Evolutionary conservation across 1,284 basidiomycete genomes (phyloP).

Genomic region (Apiotrichum akiyoshidainum): DNA sequence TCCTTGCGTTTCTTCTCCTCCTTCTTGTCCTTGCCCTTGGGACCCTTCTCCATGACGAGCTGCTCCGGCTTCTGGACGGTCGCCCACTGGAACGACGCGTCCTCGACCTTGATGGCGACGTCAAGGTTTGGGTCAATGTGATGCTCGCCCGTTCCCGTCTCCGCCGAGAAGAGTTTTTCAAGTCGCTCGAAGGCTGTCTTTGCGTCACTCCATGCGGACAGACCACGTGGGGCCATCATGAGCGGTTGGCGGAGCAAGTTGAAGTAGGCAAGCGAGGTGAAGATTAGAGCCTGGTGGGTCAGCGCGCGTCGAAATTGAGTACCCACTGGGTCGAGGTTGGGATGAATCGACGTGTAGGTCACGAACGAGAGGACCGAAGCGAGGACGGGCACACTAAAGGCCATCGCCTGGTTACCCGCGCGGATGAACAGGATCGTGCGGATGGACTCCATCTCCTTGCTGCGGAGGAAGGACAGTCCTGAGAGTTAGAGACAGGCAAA

Average conservation of each 20-base stretch:
- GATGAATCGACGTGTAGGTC: constrained; percentile 61
- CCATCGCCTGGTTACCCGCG: constrained; percentile 56
- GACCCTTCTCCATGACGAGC: background rate
- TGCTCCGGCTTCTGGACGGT: constrained; percentile 10
- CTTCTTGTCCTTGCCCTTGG: background rate
- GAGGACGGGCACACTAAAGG: constrained; percentile 54
- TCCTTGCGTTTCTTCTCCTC: background rate
- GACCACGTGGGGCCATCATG: constrained; percentile 65
- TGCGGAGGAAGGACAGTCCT: constrained; percentile 60
- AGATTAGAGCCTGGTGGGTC: constrained; percentile 57
- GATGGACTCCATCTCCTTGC: constrained; percentile 59
- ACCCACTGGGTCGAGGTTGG: constrained; percentile 56
- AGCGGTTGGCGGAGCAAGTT: constrained; percentile 64
- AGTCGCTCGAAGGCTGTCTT: constrained; percentile 61
- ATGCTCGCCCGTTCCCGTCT: constrained; percentile 51
- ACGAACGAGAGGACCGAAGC: constrained; percentile 73
- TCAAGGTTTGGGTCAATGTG: constrained; percentile 55
- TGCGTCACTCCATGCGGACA: constrained; percentile 65
- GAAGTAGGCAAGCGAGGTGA: constrained; percentile 68
- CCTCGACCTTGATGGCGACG: constrained; percentile 56
- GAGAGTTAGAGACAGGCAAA: constrained; percentile 1
- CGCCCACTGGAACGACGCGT: constrained; percentile 64
- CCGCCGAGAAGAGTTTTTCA: constrained; percentile 58
- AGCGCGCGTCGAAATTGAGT: constrained; percentile 38
- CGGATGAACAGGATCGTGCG: constrained; percentile 61